Conservation (phyloP, 1,284 basidiomycete species). For the Trichosporon coremiiforme region DNA sequence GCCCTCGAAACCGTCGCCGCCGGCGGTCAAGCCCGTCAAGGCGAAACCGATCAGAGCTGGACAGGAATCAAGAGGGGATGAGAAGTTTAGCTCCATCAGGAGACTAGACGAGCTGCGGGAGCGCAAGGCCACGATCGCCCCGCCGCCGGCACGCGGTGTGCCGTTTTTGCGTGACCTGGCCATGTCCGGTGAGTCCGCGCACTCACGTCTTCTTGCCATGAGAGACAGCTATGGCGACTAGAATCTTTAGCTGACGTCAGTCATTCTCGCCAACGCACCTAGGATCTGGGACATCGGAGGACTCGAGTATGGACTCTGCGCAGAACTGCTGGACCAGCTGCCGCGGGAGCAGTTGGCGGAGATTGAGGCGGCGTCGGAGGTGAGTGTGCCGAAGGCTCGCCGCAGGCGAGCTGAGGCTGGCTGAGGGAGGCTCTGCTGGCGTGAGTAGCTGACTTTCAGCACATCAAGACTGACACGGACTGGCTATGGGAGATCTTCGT, state of each 20-base stretch:
- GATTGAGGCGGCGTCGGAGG: conserved; percentile 35
- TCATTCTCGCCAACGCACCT: conserved; percentile 37
- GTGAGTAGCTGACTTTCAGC: conserved; percentile 26
- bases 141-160: conserved; percentile 12
- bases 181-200: conserved; percentile 20
- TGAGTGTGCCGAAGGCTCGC: no score
- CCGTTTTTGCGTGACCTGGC: background rate
- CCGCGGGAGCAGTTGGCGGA: conserved; percentile 45
- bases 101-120: conserved; percentile 20
- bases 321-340: conserved; percentile 42
- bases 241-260: conserved; percentile 31
- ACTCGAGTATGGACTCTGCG: conserved; percentile 40
- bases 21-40: background rate
- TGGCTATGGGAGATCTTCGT: conserved; percentile 52
- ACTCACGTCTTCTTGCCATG: no score
- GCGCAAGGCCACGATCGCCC: background rate
- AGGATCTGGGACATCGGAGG: conserved; percentile 51
- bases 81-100: conserved; percentile 20
- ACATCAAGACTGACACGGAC: conserved; percentile 51
- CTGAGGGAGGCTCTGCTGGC: no score
- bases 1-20: background rate
- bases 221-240: no score
- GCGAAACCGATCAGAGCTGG: background rate
- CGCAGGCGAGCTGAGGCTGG: no score
- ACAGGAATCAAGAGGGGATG: no score